Percentiles rank a stretch among this genome's conserved stretches.
phyloP scores from a whole-genome alignment of 768 basidiomycete genomes.

The Trametes sanguinea region DNA sequence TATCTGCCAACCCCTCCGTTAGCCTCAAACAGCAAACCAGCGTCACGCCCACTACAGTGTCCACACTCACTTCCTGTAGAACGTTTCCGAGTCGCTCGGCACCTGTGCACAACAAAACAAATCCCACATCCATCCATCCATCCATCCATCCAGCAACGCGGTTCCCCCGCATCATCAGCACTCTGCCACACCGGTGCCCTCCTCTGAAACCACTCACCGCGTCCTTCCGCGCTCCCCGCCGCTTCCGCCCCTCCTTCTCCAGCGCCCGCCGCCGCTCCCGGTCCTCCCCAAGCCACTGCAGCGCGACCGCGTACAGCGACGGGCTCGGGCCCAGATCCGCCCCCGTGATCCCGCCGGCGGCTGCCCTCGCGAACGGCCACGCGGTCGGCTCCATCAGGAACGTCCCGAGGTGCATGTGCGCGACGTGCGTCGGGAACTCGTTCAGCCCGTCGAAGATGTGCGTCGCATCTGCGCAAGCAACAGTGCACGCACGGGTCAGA shows the following conservation, averaged over 20 bases:
- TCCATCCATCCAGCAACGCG: neutral
- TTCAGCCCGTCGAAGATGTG: constrained; percentile 95
- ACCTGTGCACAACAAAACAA: constrained; percentile 39
- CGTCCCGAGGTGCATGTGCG: constrained; percentile 85
- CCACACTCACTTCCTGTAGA: constrained; percentile 73
- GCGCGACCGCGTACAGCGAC: constrained; percentile 68
- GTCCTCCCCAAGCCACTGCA: constrained; percentile 89
- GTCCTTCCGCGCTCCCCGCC: constrained; percentile 58
- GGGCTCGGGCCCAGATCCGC: constrained; percentile 30
- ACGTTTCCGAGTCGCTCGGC: constrained; percentile 78
- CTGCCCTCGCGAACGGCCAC: constrained; percentile 59
- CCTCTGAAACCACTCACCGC: constrained; percentile 42
- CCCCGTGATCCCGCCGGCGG: constrained; percentile 15
- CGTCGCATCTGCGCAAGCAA: constrained; percentile 71
- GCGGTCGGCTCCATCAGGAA: constrained; percentile 65
- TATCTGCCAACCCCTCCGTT: constrained; percentile 39
- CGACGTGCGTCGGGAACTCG: constrained; percentile 90
- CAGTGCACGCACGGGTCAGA: neutral
- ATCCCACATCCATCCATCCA: too few species aligned
- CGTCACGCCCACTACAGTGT: neutral
- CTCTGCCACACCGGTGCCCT: neutral
- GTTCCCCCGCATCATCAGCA: neutral
- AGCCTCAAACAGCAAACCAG: neutral
- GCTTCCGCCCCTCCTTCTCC: constrained; percentile 58
- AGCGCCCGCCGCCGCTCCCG: constrained; percentile 61